These are phyloP conservation scores for Primulina huaijiensis DNA, from an alignment of 257 asterid species.

Conservation along the genomic window DNA sequence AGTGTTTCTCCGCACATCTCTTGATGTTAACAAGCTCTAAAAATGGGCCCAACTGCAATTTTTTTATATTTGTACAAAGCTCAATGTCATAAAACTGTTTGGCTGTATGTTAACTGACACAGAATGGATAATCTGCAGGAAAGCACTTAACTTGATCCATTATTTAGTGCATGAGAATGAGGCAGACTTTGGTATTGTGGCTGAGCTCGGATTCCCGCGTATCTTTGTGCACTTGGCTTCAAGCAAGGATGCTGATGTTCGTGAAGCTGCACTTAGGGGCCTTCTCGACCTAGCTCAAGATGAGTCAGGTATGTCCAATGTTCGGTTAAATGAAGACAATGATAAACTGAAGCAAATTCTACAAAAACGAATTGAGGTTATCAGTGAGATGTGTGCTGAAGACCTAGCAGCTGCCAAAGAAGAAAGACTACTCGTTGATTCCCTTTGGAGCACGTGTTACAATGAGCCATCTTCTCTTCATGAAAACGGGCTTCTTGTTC, in stretches of 20 bases:
- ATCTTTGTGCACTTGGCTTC: slow-evolving; percentile 70
- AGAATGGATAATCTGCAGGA: slow-evolving; percentile 45
- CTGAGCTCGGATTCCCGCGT: slow-evolving; percentile 69
- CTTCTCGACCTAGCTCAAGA: slow-evolving; percentile 64
- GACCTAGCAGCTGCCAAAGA: slow-evolving; percentile 79
- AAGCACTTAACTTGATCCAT: slow-evolving; percentile 74
- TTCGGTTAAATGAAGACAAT: slow-evolving; percentile 39
- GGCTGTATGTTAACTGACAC: neutral
- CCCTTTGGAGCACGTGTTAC: slow-evolving; percentile 65
- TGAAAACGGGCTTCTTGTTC: slow-evolving; percentile 63
- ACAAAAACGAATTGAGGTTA: slow-evolving; percentile 55
- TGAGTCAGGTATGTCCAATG: slow-evolving; percentile 28
- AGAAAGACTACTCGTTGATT: slow-evolving; percentile 74
- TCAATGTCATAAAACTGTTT: neutral
- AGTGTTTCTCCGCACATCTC: neutral
- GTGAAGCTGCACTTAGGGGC: slow-evolving; percentile 81
- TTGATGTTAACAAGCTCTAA: neutral
- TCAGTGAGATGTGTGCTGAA: slow-evolving; percentile 60
- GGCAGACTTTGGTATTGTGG: slow-evolving; percentile 50
- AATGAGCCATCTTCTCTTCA: slow-evolving; percentile 74
- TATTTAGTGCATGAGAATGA: slow-evolving; percentile 54
- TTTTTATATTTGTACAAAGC: neutral
- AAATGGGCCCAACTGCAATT: neutral
- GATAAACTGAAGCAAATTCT: slow-evolving; percentile 64
- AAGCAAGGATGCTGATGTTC: slow-evolving; percentile 64